Conservation (phyloP, 495 filamentous ascomycete species). For the Annulohypoxylon bovei region DNA sequence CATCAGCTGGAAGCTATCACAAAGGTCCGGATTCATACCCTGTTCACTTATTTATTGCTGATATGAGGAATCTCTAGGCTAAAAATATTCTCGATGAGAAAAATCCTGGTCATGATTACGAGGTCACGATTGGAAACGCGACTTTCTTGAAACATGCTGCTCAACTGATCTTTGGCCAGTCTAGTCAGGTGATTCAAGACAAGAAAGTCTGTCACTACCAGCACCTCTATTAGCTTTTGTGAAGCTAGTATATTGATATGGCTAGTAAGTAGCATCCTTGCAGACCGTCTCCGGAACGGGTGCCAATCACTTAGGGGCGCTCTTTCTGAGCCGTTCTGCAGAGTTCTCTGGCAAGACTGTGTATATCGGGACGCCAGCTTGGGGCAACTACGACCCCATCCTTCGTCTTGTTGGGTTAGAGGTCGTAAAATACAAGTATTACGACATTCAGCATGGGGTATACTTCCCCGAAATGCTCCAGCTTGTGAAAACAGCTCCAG, state of each 20-base stretch:
- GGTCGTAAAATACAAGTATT: background rate
- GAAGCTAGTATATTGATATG: background rate
- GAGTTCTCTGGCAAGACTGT: background rate
- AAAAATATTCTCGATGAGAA: background rate
- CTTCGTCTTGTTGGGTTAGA: background rate
- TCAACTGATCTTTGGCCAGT: background rate
- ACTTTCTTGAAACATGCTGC: background rate
- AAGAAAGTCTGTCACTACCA: background rate
- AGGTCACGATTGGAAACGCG: background rate
- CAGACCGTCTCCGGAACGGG: background rate
- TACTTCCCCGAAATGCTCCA: background rate
- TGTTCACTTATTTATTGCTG: background rate
- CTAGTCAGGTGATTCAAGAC: background rate
- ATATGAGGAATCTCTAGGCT: background rate
- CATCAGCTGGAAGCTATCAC: background rate
- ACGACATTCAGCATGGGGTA: background rate
- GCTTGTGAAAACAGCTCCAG: background rate
- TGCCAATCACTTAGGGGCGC: background rate
- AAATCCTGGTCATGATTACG: background rate
- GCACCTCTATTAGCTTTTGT: background rate
- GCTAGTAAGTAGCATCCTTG: background rate
- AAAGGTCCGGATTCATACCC: background rate
- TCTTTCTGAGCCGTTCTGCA: background rate
- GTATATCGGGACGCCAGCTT: background rate
- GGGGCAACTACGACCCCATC: background rate